Conservation (phyloP, 345 rosid genomes). For the Durio zibethinus region DNA sequence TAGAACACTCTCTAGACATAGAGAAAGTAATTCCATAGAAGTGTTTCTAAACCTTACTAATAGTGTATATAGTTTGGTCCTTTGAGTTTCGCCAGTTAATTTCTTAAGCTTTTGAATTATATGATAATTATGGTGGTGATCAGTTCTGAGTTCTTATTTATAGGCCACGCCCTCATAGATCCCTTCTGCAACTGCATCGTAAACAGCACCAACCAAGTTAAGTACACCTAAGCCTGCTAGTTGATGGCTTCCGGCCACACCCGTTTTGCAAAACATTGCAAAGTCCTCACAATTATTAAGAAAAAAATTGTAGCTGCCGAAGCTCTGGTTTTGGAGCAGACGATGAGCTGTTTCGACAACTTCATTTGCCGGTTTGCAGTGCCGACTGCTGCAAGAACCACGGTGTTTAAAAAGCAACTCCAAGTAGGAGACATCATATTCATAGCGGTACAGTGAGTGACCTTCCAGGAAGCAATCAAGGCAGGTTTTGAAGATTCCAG, state of each 20-base stretch:
- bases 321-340: neutral
- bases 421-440: neutral
- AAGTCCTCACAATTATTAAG: slow-evolving; percentile 5
- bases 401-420: neutral
- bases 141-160: no score
- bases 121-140: neutral
- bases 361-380: neutral
- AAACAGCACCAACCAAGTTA: neutral
- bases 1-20: no score
- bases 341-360: neutral
- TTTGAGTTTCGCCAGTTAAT: neutral
- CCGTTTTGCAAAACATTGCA: neutral
- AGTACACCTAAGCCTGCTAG: neutral
- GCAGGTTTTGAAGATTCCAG: neutral
- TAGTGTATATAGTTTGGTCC: neutral
- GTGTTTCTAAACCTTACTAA: no score
- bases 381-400: neutral
- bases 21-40: no score
- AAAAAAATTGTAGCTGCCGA: neutral
- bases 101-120: neutral
- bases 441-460: neutral
- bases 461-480: slow-evolving; percentile 12
- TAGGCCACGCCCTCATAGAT: neutral
- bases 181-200: neutral
- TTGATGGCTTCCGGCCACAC: neutral